These are phyloP conservation scores for Persicaria maculosa DNA, from an alignment of 148 eudicot species.

Conservation along the genomic window DNA sequence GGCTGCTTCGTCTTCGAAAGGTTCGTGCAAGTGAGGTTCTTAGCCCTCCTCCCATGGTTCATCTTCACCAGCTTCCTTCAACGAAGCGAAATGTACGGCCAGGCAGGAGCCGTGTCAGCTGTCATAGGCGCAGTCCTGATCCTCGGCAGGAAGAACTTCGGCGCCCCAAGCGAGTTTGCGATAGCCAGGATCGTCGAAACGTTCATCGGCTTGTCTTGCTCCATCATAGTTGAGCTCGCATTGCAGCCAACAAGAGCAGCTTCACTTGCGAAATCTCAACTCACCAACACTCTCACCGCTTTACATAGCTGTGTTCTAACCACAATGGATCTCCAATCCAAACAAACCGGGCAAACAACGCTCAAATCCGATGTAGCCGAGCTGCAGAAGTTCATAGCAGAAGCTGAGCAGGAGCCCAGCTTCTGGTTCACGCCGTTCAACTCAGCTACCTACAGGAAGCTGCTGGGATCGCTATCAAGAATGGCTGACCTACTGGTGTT, in stretches of 20 bases:
- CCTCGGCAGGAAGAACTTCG: slow-evolving; percentile 52
- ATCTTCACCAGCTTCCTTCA: slow-evolving; percentile 53
- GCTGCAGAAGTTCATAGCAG: slow-evolving; percentile 41
- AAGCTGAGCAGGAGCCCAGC: slow-evolving; percentile 71
- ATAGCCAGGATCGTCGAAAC: slow-evolving; percentile 60
- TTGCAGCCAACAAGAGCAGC: slow-evolving; percentile 70
- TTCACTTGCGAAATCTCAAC: slow-evolving; percentile 52
- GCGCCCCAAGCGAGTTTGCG: slow-evolving; percentile 67
- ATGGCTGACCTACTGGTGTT: slow-evolving; percentile 40
- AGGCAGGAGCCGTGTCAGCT: slow-evolving; percentile 74
- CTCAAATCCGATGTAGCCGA: slow-evolving; percentile 28
- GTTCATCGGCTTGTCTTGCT: slow-evolving; percentile 64
- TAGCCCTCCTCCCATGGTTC: slow-evolving; percentile 78
- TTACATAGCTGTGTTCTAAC: slow-evolving; percentile 24
- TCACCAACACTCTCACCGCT: slow-evolving; percentile 26
- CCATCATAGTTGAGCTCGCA: slow-evolving; percentile 39
- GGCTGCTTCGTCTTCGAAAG: slow-evolving; percentile 61
- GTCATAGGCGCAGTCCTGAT: slow-evolving; percentile 73
- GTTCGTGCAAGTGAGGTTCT: slow-evolving; percentile 42
- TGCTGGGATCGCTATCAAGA: slow-evolving; percentile 39
- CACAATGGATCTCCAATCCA: slow-evolving; percentile 21
- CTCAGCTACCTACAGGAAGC: slow-evolving; percentile 38
- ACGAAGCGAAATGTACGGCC: slow-evolving; percentile 66
- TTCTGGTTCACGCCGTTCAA: slow-evolving; percentile 77
- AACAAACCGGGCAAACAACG: slow-evolving; percentile 18